Conservation (phyloP, 1,284 basidiomycete genomes). For the Ceratobasidium theobromae region DNA sequence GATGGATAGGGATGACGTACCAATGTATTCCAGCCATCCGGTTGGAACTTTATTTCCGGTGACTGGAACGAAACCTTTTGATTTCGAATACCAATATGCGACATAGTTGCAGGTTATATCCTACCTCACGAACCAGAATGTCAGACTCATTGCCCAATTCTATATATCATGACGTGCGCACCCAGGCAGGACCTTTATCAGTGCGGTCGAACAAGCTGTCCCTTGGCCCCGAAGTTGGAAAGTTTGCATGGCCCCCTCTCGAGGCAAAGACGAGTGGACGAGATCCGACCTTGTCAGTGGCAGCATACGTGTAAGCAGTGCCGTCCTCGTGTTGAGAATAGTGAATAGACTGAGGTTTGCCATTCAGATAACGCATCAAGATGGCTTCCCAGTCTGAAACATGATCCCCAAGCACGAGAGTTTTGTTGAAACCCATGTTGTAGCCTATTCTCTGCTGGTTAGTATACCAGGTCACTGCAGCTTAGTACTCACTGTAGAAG, state of each 20-base stretch:
- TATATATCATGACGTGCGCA: background rate
- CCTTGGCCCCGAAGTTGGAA: conserved; percentile 6
- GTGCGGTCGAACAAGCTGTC: conserved; percentile 14
- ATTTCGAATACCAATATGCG: conserved; percentile 18
- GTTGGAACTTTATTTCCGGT: conserved; percentile 12
- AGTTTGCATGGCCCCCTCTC: conserved; percentile 26
- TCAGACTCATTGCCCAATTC: background rate
- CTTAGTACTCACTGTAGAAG: conserved; percentile 11
- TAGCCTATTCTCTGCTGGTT: conserved; percentile 38
- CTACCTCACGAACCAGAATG: background rate
- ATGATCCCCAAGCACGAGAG: conserved; percentile 38
- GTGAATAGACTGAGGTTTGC: conserved; percentile 42
- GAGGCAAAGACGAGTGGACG: conserved; percentile 28
- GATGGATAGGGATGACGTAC: background rate
- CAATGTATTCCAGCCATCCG: conserved; percentile 16
- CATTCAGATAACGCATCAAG: conserved; percentile 46
- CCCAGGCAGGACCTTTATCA: conserved; percentile 15
- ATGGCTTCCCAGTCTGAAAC: conserved; percentile 45
- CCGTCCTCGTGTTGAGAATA: conserved; percentile 45
- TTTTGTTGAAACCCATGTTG: conserved; percentile 42
- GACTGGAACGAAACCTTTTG: conserved; percentile 8
- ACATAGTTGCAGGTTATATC: conserved; percentile 22
- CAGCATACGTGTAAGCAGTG: conserved; percentile 38
- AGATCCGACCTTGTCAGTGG: conserved; percentile 4
- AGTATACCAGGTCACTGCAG: background rate